Evolutionary conservation across 257 asterid genomes (phyloP), one percentile per base, ranked within the genome.

Genomic region (Penstemon eatonii): DNA sequence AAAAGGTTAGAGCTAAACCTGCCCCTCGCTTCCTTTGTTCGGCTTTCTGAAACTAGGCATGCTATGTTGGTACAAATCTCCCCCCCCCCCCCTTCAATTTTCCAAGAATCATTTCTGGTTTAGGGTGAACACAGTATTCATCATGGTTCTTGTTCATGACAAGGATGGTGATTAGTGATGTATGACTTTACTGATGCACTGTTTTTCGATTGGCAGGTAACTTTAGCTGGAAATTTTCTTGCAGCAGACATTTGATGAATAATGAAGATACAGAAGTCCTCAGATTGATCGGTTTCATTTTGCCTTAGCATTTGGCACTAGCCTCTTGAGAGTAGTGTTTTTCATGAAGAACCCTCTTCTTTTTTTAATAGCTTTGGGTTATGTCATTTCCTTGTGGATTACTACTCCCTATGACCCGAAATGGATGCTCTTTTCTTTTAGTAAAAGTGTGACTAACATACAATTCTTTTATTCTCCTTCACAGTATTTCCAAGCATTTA

Each of bases 201-300:
- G 33, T 65, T 55, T 58, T 67, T 73, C 37, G 33, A 45, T 74
- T 72, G 71, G 77, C 87, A 90, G 98, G 93, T 90, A 38, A 39
- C 95, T 39, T 68, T 90, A 25, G 76, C 90, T 2, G 89, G 75
- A 11, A 83, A 86, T 71, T 89, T 90, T 70, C 95, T 92, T 18
- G 89, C 89, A 4, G 88, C 95, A 13, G 98, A 92, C 77, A 66
- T 88, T 33, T 92, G 33, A 25, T 25, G 33, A 75, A 78, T 56
- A 18, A 56, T 71, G 33, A 15, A 68, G 68, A 66, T 57, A 53
- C 60, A 5, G 70, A 65, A 52, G 44, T 12, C 5, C 61, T 13
- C 71, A 42, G 19, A 19, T 55, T 53, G 62, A 56, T 66, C 15
- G 6, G 19, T 12, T 66, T 53, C 15, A 0, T 25, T 3, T 49